Evolutionary conservation across 495 filamentous ascomycete genomes (phyloP).

Genomic region (Penicillium bialowiezense): DNA sequence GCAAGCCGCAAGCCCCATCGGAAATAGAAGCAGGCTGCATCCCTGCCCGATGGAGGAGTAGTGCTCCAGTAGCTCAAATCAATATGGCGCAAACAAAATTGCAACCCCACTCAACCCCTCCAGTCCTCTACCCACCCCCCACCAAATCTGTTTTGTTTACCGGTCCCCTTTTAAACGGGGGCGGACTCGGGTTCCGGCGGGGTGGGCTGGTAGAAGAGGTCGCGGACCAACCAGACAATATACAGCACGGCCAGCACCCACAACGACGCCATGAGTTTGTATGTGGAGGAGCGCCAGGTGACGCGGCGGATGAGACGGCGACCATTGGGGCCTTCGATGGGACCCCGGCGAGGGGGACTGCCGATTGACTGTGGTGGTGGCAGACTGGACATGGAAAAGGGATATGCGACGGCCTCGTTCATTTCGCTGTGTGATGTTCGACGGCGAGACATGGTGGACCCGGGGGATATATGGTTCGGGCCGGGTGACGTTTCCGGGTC

Average conservation of each 20-base stretch:
- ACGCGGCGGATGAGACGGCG: slow-evolving; percentile 45
- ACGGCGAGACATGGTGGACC: slow-evolving; percentile 37
- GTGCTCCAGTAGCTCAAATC: background rate
- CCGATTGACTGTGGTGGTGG: slow-evolving; percentile 6
- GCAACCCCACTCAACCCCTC: background rate
- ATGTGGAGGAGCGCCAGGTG: slow-evolving; percentile 50
- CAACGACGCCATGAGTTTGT: slow-evolving; percentile 47
- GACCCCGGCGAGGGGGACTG: slow-evolving; percentile 29
- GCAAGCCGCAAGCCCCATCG: too few species aligned
- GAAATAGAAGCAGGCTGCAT: background rate
- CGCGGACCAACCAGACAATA: slow-evolving; percentile 47
- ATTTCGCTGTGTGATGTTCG: slow-evolving; percentile 44
- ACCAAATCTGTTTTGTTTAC: background rate
- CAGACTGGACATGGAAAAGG: slow-evolving; percentile 30
- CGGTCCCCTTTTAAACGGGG: slow-evolving; percentile 7
- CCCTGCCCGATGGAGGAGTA: background rate
- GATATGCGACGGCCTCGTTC: slow-evolving; percentile 39
- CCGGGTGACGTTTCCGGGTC: background rate
- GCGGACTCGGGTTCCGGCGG: slow-evolving; percentile 18
- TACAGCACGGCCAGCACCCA: slow-evolving; percentile 47
- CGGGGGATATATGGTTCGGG: slow-evolving; percentile 10
- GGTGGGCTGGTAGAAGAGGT: slow-evolving; percentile 44
- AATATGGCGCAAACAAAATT: background rate
- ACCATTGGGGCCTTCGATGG: slow-evolving; percentile 46
- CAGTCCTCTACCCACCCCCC: background rate